Evolutionary conservation across 495 filamentous ascomycete species (phyloP).

Genomic region (Aspergillus biplanus): DNA sequence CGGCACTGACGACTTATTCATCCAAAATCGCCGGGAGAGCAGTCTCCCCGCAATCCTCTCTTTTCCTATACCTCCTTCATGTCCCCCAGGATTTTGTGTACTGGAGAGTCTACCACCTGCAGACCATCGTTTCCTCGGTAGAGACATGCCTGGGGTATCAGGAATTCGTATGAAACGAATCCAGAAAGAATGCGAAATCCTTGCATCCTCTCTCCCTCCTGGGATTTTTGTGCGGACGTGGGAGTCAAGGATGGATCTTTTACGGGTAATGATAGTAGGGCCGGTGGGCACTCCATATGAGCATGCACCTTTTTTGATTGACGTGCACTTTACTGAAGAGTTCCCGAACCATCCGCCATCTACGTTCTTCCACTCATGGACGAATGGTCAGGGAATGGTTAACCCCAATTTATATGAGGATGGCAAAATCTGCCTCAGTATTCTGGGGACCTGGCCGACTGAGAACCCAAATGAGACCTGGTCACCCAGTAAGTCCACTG

Average conservation of each 20-base stretch:
- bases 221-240: constrained; percentile 62
- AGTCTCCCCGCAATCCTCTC: constrained; percentile 18
- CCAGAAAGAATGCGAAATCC: constrained; percentile 59
- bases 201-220: constrained; percentile 55
- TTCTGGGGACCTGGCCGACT: constrained; percentile 64
- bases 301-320: constrained; percentile 62
- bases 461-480: constrained; percentile 56
- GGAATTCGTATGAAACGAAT: constrained; percentile 48
- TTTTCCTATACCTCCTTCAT: constrained; percentile 26
- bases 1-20: background rate
- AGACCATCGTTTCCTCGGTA: constrained; percentile 51
- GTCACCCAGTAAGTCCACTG: constrained; percentile 51
- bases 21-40: background rate
- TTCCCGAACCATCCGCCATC: constrained; percentile 55
- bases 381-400: constrained; percentile 49
- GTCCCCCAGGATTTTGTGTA: constrained; percentile 44
- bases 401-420: constrained; percentile 69
- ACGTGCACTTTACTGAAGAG: constrained; percentile 49
- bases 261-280: constrained; percentile 62
- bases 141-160: constrained; percentile 17
- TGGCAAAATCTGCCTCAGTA: constrained; percentile 61
- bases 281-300: constrained; percentile 64
- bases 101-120: constrained; percentile 48
- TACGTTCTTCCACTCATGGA: constrained; percentile 63
- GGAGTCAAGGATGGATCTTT: constrained; percentile 60